Base-by-base conservation (phyloP, 768 basidiomycete genomes). In the Russula lepida region DNA sequence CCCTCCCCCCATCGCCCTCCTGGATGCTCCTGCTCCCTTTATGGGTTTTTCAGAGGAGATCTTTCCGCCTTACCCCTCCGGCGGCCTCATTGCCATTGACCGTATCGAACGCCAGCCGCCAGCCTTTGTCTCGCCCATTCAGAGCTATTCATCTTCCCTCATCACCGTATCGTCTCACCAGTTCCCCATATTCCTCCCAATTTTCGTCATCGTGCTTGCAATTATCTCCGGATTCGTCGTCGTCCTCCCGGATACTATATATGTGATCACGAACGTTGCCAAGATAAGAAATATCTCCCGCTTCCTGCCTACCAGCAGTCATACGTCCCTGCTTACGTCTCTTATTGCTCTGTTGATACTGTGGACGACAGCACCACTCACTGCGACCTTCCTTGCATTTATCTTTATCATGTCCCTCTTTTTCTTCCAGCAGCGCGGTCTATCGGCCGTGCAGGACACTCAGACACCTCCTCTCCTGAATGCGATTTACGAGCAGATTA, bases 401-500 rank as follows among this genome's bases (percentile, higher is more conserved):
- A n/a, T n/a, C n/a, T n/a, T n/a, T n/a, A n/a, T n/a, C n/a, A n/a
- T n/a, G n/a, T n/a, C n/a, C n/a, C n/a, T n/a, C n/a, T n/a, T n/a
- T n/a, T n/a, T n/a, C n/a, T n/a, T n/a, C n/a, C 33, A 47, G 35
- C 21, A 44, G 25, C 54, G 43, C 23, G 51, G 61, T 43, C 35
- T 62, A 5, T 30, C 53, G 33, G 25, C 33, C 0, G 2, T 1
- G 21, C 43, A 6, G 6, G 50, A 62, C 28, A 32, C 56, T 32
- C 61, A 3, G 7, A 62, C 61, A 0, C 61, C 61, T 4, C 33
- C 43, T n/a, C 7, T 48, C 28, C 44, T 62, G 3, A 37, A 41
- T 21, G 30, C 35, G 9, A 47, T 54, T 25, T 62, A 52, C 35
- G 61, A 58, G 53, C 61, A 62, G 27, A 62, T 62, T 37, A 28